Evolutionary conservation across 306 rosid species (phyloP).

Genomic region (Pyrus betulifolia): DNA sequence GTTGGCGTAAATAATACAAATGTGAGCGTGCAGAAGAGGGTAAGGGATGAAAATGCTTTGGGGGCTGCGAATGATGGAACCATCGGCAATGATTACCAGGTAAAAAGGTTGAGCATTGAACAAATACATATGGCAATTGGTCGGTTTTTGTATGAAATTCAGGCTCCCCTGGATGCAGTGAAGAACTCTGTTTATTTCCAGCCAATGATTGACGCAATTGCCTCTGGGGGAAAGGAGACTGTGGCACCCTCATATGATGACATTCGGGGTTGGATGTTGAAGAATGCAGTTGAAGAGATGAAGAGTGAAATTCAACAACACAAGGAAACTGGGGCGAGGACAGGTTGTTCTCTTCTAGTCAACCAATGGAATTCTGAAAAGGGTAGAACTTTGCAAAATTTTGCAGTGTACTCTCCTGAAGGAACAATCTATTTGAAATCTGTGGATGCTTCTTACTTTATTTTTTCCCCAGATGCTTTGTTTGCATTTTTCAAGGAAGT

Average conservation of each 20-base stretch:
- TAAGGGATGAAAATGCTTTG: neutral
- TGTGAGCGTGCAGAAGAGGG: constrained; percentile 6
- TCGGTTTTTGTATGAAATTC: constrained; percentile 63
- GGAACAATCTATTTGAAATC: constrained; percentile 50
- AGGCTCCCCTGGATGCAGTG: constrained; percentile 62
- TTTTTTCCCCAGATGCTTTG: constrained; percentile 29
- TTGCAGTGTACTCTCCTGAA: constrained; percentile 49
- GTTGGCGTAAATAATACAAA: constrained; percentile 1
- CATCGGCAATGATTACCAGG: neutral
- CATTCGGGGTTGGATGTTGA: constrained; percentile 66
- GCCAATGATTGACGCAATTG: constrained; percentile 63
- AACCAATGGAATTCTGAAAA: constrained; percentile 46
- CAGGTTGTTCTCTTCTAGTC: constrained; percentile 57
- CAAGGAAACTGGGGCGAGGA: constrained; percentile 49
- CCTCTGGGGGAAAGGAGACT: constrained; percentile 30
- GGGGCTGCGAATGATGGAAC: constrained; percentile 6
- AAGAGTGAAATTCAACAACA: constrained; percentile 43
- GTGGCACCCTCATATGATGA: constrained; percentile 48
- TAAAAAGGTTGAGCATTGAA: constrained; percentile 18
- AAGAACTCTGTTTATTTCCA: constrained; percentile 58
- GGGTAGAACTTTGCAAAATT: constrained; percentile 32
- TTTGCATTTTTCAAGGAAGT: constrained; percentile 47
- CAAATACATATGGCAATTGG: constrained; percentile 59
- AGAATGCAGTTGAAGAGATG: constrained; percentile 46
- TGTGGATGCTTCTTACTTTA: constrained; percentile 40